Evolutionary conservation across 2,329 filamentous ascomycete genomes (phyloP).

Genomic region (Verticillium nonalfalfae): DNA sequence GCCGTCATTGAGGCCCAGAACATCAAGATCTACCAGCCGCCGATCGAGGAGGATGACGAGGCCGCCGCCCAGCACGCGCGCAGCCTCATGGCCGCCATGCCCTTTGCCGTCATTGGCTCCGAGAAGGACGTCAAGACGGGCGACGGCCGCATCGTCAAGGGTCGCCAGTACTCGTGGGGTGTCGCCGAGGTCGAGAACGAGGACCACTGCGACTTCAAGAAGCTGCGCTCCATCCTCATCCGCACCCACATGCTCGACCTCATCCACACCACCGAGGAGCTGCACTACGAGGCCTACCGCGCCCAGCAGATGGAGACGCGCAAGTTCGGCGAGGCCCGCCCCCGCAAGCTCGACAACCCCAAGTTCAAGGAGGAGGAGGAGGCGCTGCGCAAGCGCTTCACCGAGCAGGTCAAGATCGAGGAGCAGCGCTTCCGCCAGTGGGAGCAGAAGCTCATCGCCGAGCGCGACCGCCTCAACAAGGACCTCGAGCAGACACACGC

Average conservation of each 20-base stretch:
- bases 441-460: slow-evolving; percentile 99
- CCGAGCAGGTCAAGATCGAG: slow-evolving; percentile 99
- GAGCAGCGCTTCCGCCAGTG: slow-evolving; percentile 98
- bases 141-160: slow-evolving; percentile 96
- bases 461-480: slow-evolving; percentile 99
- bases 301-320: slow-evolving; percentile 99
- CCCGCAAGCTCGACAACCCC: slow-evolving; percentile 97
- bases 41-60: slow-evolving; percentile 96
- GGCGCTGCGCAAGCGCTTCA: slow-evolving; percentile 96
- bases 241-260: slow-evolving; percentile 99
- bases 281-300: slow-evolving; percentile 98
- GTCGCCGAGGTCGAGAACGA: slow-evolving; percentile 99
- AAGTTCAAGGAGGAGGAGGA: slow-evolving; percentile 99
- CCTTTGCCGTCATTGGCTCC: slow-evolving; percentile 96
- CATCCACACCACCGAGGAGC: slow-evolving; percentile 98
- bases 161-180: slow-evolving; percentile 98
- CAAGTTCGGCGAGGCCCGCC: slow-evolving; percentile 97
- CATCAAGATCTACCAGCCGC: slow-evolving; percentile 99
- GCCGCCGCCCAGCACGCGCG: slow-evolving; percentile 91
- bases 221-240: slow-evolving; percentile 96
- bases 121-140: slow-evolving; percentile 98
- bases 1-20: slow-evolving; percentile 95
- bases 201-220: slow-evolving; percentile 99
- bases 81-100: slow-evolving; percentile 93
- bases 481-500: slow-evolving; percentile 97